Percentiles rank a stretch among this genome's conserved stretches.
These are phyloP conservation scores for Passiflora organensis DNA, from an alignment of 345 rosid species.

Conservation along the genomic window DNA sequence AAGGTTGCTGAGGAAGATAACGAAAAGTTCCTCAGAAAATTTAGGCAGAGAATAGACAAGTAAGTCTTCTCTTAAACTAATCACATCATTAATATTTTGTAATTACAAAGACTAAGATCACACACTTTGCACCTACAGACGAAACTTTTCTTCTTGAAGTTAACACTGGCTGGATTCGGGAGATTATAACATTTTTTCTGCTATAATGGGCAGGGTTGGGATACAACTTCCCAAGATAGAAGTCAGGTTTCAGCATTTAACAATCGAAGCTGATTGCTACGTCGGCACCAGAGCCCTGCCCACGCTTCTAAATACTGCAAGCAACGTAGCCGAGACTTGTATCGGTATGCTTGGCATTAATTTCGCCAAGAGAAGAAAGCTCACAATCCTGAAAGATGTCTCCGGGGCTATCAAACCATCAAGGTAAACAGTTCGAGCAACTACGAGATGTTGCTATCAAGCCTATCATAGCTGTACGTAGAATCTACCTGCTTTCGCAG, in stretches of 20 bases:
- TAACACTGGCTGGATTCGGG: neutral
- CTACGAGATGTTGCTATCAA: no score
- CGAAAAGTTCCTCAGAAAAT: slow-evolving; percentile 61
- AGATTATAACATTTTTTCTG: neutral
- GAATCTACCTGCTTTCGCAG: no score
- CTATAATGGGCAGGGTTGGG: slow-evolving; percentile 35
- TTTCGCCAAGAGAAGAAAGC: slow-evolving; percentile 29
- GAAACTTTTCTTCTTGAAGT: no score
- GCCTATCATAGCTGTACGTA: no score
- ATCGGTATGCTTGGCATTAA: neutral
- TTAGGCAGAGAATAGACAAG: slow-evolving; percentile 27
- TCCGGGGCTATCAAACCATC: slow-evolving; percentile 48
- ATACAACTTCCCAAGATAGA: slow-evolving; percentile 48
- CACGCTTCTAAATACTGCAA: slow-evolving; percentile 36
- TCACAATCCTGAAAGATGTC: slow-evolving; percentile 38
- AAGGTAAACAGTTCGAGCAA: slow-evolving; percentile 24
- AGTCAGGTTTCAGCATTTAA: slow-evolving; percentile 40
- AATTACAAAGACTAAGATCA: no score
- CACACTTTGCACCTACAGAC: no score
- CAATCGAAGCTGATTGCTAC: slow-evolving; percentile 52
- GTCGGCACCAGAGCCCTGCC: slow-evolving; percentile 54
- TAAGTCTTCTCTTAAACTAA: neutral
- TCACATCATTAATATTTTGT: no score
- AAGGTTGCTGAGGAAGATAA: slow-evolving; percentile 80
- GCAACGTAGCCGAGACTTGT: slow-evolving; percentile 40